Evolutionary conservation across 1,284 basidiomycete species (phyloP).

Genomic region (Sanguinoderma infundibulare): DNA sequence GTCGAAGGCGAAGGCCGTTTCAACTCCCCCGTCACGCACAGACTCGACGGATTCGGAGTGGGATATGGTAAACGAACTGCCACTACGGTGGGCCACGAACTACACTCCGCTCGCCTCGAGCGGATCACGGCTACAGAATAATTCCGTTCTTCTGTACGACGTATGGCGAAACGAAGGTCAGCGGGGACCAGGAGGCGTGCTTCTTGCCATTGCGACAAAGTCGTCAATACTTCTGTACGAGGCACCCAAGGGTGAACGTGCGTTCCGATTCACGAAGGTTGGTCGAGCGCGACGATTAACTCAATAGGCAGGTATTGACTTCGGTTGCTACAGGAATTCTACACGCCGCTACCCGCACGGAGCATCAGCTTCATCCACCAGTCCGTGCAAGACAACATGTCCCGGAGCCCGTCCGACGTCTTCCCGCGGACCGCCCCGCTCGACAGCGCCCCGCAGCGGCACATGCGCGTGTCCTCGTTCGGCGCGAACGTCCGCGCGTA

Average conservation of each 20-base stretch:
- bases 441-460: conserved; percentile 29
- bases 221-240: conserved; percentile 75
- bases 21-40: conserved; percentile 13
- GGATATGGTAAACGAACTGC: conserved; percentile 79
- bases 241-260: conserved; percentile 79
- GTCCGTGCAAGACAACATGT: conserved; percentile 54
- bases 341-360: conserved; percentile 70
- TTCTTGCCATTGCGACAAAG: conserved; percentile 79
- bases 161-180: conserved; percentile 62
- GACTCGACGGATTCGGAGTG: conserved; percentile 50
- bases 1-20: conserved; percentile 10
- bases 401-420: conserved; percentile 49
- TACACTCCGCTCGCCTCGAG: conserved; percentile 72
- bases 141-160: conserved; percentile 67
- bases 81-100: conserved; percentile 81
- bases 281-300: too few species aligned
- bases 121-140: conserved; percentile 64
- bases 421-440: conserved; percentile 27
- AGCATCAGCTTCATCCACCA: conserved; percentile 73
- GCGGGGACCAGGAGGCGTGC: conserved; percentile 56
- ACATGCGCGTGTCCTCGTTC: conserved; percentile 34
- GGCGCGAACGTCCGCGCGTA: conserved; percentile 43
- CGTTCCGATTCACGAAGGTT: conserved; percentile 80
- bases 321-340: conserved; percentile 65
- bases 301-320: too few species aligned